Base-by-base conservation (phyloP, 176 grass and related monocot genomes). In the Dendrocalamus sinicus region DNA sequence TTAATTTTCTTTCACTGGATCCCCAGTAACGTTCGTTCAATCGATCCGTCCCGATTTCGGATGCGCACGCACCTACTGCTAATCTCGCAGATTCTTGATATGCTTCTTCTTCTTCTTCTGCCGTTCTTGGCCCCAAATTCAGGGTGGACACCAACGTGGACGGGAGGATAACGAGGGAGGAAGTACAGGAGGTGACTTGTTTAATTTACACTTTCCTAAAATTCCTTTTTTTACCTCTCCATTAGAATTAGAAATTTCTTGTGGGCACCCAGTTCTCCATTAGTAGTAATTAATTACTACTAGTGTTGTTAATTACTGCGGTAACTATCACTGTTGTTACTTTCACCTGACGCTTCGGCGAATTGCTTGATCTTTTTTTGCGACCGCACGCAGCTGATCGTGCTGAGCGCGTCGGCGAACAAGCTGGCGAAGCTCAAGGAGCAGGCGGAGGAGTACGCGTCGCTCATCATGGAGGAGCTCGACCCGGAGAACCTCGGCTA, bases 121-220 rank as follows among this genome's bases (percentile, higher is more conserved):
- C 67, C 48, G 51, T 86, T 89, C 55, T 85, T 28, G 77, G 88
- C 66, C 75, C 53, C 62, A 55, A 90, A 89, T 93, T 87, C 91
- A 99, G 96, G 90, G 96, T 96, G 70, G 96, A 99, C 88, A 94
- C 96, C 84, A 99, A 99, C 86, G 96, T 94, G 88, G 96, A 99
- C 88, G 96, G 96, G 75, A 96, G 96, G 84, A 96, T 99, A 53
- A 96, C 96, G 52, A 96, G 96, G 88, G 84, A 94, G 81, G 96
- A 99, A 94, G 96, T 99, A 83, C 96, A 96, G 78, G 96, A 99
- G 96, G 96, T 99, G 86, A 88, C 85, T 80, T 78, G 35, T 90
- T 83, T 76, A 83, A 65, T 39, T 39, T 9, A 73, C 79, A 16
- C 57, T 67, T 62, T 65, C n/a, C 17, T 46, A 78, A 61, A 61